phyloP scores from a whole-genome alignment of 352 stramenopile genomes.

The Phytophthora capsici region DNA sequence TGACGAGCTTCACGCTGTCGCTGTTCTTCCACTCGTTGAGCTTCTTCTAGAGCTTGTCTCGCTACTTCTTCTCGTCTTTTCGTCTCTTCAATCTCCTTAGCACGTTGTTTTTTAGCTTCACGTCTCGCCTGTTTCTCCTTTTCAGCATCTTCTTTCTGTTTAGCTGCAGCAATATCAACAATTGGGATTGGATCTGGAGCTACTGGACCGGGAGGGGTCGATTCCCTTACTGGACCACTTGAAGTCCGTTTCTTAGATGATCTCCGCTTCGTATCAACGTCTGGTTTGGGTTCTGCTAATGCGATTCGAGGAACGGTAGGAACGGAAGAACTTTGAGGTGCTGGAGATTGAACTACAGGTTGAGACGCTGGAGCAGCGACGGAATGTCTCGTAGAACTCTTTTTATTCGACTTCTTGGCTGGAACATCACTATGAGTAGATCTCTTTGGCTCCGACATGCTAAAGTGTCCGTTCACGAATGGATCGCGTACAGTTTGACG shows the following conservation, averaged over 20 bases:
- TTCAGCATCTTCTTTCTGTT: slow-evolving; percentile 47
- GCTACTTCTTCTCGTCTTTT: slow-evolving; percentile 58
- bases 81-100: slow-evolving; percentile 59
- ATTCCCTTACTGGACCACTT: slow-evolving; percentile 3
- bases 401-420: slow-evolving; percentile 46
- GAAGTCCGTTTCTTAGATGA: slow-evolving; percentile 59
- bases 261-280: slow-evolving; percentile 34
- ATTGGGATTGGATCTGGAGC: slow-evolving; percentile 9
- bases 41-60: slow-evolving; percentile 55
- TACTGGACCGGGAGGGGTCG: slow-evolving; percentile 14
- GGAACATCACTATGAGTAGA: slow-evolving; percentile 8
- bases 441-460: slow-evolving; percentile 52
- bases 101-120: slow-evolving; percentile 62
- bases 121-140: slow-evolving; percentile 44
- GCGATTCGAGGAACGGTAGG: slow-evolving; percentile 50
- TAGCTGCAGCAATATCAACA: slow-evolving; percentile 28
- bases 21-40: slow-evolving; percentile 52
- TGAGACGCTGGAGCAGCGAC: slow-evolving; percentile 17
- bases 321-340: slow-evolving; percentile 22
- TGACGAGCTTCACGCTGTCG: slow-evolving; percentile 50
- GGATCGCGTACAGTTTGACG: too few relatives aligned
- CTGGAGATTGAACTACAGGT: slow-evolving; percentile 8
- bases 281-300: slow-evolving; percentile 54
- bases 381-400: slow-evolving; percentile 30
- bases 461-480: slow-evolving; percentile 16